Conservation (phyloP, 2,329 filamentous ascomycete species). For the Aspergillus eucalypticola region DNA sequence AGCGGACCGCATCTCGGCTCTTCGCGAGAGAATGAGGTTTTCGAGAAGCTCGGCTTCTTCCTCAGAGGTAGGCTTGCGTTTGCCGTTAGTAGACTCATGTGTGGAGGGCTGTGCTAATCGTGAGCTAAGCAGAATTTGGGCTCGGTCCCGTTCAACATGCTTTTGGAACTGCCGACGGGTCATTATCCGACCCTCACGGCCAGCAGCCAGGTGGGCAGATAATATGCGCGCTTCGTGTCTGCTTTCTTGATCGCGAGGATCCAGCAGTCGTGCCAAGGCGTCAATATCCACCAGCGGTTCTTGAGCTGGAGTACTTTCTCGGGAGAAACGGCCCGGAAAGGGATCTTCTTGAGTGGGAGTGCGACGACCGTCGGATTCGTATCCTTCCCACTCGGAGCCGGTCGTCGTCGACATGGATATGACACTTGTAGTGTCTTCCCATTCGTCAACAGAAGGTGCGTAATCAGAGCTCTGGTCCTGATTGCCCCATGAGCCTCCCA, state of each 20-base stretch:
- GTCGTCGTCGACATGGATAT: slow-evolving; percentile 64
- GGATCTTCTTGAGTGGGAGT: slow-evolving; percentile 73
- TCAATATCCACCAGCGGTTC: slow-evolving; percentile 66
- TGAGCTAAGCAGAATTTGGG: slow-evolving; percentile 63
- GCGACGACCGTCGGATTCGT: slow-evolving; percentile 52
- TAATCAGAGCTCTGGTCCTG: slow-evolving; percentile 81
- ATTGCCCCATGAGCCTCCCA: slow-evolving; percentile 81
- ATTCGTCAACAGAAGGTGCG: slow-evolving; percentile 54
- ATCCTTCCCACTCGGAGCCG: slow-evolving; percentile 51
- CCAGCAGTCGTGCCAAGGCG: slow-evolving; percentile 76
- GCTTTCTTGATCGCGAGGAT: slow-evolving; percentile 75
- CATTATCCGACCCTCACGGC: slow-evolving; percentile 61
- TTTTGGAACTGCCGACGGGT: slow-evolving; percentile 77
- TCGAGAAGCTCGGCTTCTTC: slow-evolving; percentile 63
- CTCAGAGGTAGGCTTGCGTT: slow-evolving; percentile 43
- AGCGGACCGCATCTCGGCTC: slow-evolving; percentile 35
- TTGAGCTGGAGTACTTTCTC: slow-evolving; percentile 54
- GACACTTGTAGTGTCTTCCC: slow-evolving; percentile 77
- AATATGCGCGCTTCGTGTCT: slow-evolving; percentile 78
- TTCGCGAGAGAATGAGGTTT: slow-evolving; percentile 58
- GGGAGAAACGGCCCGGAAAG: slow-evolving; percentile 50
- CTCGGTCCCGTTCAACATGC: slow-evolving; percentile 67
- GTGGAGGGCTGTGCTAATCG: slow-evolving; percentile 33
- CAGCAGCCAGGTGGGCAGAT: slow-evolving; percentile 72
- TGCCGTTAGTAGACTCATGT: slow-evolving; percentile 19